Evolutionary conservation across 1,139 yeast species (phyloP).

Genomic region (Arxiozyma slooffiae): DNA sequence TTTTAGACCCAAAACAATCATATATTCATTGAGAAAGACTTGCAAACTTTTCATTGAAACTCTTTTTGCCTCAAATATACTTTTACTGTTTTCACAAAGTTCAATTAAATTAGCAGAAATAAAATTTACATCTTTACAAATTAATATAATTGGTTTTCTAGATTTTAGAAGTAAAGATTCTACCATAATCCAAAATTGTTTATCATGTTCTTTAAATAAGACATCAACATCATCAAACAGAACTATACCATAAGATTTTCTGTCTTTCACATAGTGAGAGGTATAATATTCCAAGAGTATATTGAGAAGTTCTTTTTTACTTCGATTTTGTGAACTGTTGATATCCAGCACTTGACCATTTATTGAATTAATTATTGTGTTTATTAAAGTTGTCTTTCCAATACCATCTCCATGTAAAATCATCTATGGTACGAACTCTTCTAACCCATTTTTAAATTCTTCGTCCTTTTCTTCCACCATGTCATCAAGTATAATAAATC

Average conservation of each 20-base stretch:
- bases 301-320: slow-evolving; percentile 59
- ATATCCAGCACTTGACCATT: slow-evolving; percentile 75
- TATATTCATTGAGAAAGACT: slow-evolving; percentile 31
- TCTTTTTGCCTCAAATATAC: slow-evolving; percentile 31
- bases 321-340: slow-evolving; percentile 61
- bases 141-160: slow-evolving; percentile 70
- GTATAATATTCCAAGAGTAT: slow-evolving; percentile 72
- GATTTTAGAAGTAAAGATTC: slow-evolving; percentile 55
- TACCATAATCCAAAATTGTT: slow-evolving; percentile 69
- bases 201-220: slow-evolving; percentile 63
- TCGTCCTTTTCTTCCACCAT: slow-evolving; percentile 27
- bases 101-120: slow-evolving; percentile 49
- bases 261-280: slow-evolving; percentile 63
- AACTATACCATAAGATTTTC: slow-evolving; percentile 52
- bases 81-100: slow-evolving; percentile 36
- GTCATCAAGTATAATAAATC: slow-evolving; percentile 36
- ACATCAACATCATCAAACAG: slow-evolving; percentile 82
- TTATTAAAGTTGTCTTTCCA: slow-evolving; percentile 71
- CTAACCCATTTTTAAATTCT: slow-evolving; percentile 24
- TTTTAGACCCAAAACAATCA: slow-evolving; percentile 32
- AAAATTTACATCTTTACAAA: slow-evolving; percentile 49
- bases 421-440: slow-evolving; percentile 48
- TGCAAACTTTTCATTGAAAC: slow-evolving; percentile 29
- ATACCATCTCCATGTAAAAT: slow-evolving; percentile 66
- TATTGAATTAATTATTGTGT: slow-evolving; percentile 55